Conservation (phyloP, 1,284 basidiomycete species). For the Xerocomus minutiporus region DNA sequence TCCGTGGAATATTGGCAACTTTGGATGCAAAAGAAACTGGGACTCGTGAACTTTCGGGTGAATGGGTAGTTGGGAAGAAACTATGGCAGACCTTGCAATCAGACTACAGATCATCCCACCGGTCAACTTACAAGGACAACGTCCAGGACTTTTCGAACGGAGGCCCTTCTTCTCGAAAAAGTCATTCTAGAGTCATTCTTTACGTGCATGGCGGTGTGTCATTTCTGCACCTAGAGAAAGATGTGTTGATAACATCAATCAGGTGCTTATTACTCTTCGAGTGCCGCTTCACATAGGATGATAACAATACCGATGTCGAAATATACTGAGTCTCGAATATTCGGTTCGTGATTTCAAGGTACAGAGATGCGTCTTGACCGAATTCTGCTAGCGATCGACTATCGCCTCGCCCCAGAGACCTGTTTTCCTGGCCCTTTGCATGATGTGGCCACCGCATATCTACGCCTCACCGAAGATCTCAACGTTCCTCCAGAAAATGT, state of each 20-base stretch:
- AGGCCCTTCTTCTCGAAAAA: slow-evolving; percentile 24
- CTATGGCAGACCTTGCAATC: slow-evolving; percentile 86
- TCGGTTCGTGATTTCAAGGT: slow-evolving; percentile 56
- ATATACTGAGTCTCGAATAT: slow-evolving; percentile 88
- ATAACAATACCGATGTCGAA: slow-evolving; percentile 92
- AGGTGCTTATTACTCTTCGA: slow-evolving; percentile 93
- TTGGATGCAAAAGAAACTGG: slow-evolving; percentile 74
- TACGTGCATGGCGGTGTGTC: slow-evolving; percentile 88
- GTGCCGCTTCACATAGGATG: slow-evolving; percentile 89
- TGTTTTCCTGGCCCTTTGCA: slow-evolving; percentile 92
- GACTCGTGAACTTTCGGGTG: slow-evolving; percentile 79
- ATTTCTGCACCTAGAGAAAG: background rate
- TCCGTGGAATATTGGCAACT: slow-evolving; percentile 75
- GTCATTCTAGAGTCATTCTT: slow-evolving; percentile 80
- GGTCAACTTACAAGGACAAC: slow-evolving; percentile 7
- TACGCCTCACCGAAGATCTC: slow-evolving; percentile 85
- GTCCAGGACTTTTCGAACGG: slow-evolving; percentile 12
- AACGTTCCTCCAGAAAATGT: slow-evolving; percentile 90
- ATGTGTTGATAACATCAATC: slow-evolving; percentile 4
- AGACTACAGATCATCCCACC: slow-evolving; percentile 65
- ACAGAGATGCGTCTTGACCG: slow-evolving; percentile 1
- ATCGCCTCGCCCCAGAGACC: slow-evolving; percentile 93
- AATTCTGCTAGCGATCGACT: slow-evolving; percentile 74
- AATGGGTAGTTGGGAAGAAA: slow-evolving; percentile 93
- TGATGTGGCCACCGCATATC: slow-evolving; percentile 84